Percentiles rank a stretch among this genome's conserved stretches.
Evolutionary conservation across 805 yeast genomes (phyloP).

Genomic region (Candida ficus): DNA sequence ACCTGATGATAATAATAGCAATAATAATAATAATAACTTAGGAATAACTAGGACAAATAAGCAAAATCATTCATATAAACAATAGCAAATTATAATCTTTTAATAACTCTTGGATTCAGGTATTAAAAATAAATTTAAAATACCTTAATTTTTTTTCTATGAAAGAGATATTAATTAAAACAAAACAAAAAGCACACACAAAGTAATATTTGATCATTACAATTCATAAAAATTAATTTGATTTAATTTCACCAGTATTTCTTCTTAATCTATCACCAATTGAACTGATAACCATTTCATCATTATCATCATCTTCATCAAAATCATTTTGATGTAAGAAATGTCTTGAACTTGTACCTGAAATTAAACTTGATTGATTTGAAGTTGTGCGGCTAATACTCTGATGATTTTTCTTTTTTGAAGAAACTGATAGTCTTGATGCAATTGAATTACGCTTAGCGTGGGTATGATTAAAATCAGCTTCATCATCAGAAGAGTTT

Average conservation of each 20-base stretch:
- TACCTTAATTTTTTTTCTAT: too few relatives aligned
- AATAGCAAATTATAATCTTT: too few relatives aligned
- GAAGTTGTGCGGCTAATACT: slow-evolving; percentile 10
- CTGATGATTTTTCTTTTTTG: slow-evolving; percentile 4
- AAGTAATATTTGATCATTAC: too few relatives aligned
- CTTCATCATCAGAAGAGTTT: slow-evolving; percentile 25
- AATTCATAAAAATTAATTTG: slow-evolving; percentile 2
- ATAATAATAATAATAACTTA: too few relatives aligned
- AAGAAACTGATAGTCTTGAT: slow-evolving; percentile 9
- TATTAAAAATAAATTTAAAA: too few relatives aligned
- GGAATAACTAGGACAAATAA: too few relatives aligned
- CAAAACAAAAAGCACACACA: neutral
- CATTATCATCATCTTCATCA: slow-evolving; percentile 20
- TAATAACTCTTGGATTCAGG: too few relatives aligned
- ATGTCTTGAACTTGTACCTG: slow-evolving; percentile 8
- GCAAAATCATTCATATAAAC: too few relatives aligned
- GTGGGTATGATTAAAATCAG: slow-evolving; percentile 13
- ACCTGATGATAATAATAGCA: neutral
- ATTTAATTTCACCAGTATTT: slow-evolving; percentile 25
- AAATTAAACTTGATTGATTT: slow-evolving; percentile 13
- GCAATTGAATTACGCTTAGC: slow-evolving; percentile 15
- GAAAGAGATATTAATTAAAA: neutral
- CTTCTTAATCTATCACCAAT: slow-evolving; percentile 30
- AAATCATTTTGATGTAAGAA: slow-evolving; percentile 9
- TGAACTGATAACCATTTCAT: slow-evolving; percentile 27